Base-by-base conservation (phyloP, 805 yeast species). In the Teunomyces cretensis region DNA sequence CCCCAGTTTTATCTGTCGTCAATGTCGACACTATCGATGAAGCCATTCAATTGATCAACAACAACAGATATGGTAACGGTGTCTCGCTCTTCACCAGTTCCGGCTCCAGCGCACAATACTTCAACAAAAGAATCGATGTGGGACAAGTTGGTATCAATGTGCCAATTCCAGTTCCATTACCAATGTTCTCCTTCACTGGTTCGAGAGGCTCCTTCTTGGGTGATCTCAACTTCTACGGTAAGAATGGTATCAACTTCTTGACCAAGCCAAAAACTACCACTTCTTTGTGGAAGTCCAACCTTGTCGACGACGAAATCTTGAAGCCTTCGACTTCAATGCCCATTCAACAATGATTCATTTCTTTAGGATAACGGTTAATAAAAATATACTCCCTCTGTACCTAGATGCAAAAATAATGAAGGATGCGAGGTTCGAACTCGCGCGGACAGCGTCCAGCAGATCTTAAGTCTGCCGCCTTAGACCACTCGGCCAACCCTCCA, bases 91-190 rank as follows among this genome's bases (percentile, higher is more conserved):
- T 84, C 74, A 84, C 91, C 12, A 72, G 76, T 28, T 79, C 85
- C 1, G 91, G 91, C 9, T 70, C 85, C 16, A 70, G 78, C n/a
- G 86, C 87, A 3, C 84, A 83, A 64, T 79, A 80, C 60, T 84
- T 85, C 72, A 83, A 78, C 61, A 80, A 75, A 65, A 75, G 80
- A 52, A 79, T 84, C 50, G 86, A 83, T 47, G 81, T 84, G 45
- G 91, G 91, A 27, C 90, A 84, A 65, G 86, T 84, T 41, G 91
- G 91, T 45, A 74, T 84, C 54, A 84, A 84, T 56, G 88, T 84
- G 30, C 90, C 91, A 12, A 85, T 84, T 49, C 91, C 91, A 4
- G 91, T 84, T 14, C 91, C 91, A 41, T 70, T 85, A 62, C 90
- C 91, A 48, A 82, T 85, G 87, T 84, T 84, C 65, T 81, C 88